Conservation (phyloP, 768 basidiomycete genomes). For the Amanita molliuscula region DNA sequence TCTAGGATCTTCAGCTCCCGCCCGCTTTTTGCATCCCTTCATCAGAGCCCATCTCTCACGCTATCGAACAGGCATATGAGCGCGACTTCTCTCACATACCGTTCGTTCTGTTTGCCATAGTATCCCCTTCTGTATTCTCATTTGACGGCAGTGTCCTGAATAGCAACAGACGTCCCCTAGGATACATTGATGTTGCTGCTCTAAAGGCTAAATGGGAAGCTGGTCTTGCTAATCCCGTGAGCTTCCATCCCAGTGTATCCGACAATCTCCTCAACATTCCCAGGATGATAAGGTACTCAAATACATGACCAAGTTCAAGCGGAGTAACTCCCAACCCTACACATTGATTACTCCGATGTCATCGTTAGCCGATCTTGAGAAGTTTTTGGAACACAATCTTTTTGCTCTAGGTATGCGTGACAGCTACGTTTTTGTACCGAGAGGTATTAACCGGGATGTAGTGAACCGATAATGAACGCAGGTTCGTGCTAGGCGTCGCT, state of each 20-base stretch:
- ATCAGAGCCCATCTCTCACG: slow-evolving; percentile 60
- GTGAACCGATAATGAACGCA: slow-evolving; percentile 80
- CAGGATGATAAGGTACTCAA: slow-evolving; percentile 63
- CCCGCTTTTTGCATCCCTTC: slow-evolving; percentile 79
- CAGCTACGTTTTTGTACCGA: slow-evolving; percentile 9
- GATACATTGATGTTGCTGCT: slow-evolving; percentile 71
- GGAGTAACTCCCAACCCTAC: slow-evolving; percentile 55
- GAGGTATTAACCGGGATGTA: slow-evolving; percentile 18
- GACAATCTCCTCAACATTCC: not conserved
- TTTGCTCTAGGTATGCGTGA: slow-evolving; percentile 59
- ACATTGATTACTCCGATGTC: slow-evolving; percentile 75
- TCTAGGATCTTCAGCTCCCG: slow-evolving; percentile 70
- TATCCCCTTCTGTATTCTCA: not conserved
- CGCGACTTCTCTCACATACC: slow-evolving; percentile 92
- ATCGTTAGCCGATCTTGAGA: slow-evolving; percentile 71
- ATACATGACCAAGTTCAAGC: slow-evolving; percentile 69
- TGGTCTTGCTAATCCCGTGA: slow-evolving; percentile 58
- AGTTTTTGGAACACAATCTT: slow-evolving; percentile 59
- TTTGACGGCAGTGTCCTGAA: slow-evolving; percentile 57
- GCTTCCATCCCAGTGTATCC: slow-evolving; percentile 15
- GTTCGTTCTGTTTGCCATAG: slow-evolving; percentile 29
- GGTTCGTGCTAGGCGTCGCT: slow-evolving; percentile 77
- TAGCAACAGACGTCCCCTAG: slow-evolving; percentile 60
- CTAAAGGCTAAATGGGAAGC: slow-evolving; percentile 76
- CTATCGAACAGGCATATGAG: slow-evolving; percentile 84